These are phyloP conservation scores for Pichia norvegensis DNA, from an alignment of 1,139 yeast species.

Conservation along the genomic window DNA sequence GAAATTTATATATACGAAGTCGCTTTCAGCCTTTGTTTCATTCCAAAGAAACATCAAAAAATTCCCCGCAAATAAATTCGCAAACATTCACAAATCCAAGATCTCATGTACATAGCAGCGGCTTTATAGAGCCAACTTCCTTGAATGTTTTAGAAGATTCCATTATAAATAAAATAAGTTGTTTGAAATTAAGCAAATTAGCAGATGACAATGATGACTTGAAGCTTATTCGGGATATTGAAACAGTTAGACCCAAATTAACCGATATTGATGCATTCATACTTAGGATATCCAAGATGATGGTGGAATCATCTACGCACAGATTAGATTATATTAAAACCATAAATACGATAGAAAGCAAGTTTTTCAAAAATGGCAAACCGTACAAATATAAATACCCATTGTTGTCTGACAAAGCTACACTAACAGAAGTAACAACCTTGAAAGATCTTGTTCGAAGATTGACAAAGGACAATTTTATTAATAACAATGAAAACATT, in stretches of 20 bases:
- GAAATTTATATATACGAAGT: conserved; percentile 5
- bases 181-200: background rate
- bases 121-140: background rate
- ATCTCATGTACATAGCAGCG: background rate
- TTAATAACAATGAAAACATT: conserved; percentile 8
- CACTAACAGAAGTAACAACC: conserved; percentile 1
- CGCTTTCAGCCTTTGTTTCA: conserved; percentile 3
- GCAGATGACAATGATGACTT: background rate
- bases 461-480: conserved; percentile 3
- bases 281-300: background rate
- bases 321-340: background rate
- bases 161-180: too few relatives aligned
- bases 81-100: background rate
- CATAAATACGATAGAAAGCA: background rate
- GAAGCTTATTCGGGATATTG: background rate
- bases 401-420: conserved; percentile 1
- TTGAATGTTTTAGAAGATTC: background rate
- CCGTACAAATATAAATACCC: conserved; percentile 4
- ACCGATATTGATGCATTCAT: conserved; percentile 5
- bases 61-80: background rate
- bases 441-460: conserved; percentile 1
- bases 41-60: background rate
- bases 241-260: background rate
- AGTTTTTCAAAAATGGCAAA: background rate
- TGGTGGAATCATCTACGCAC: background rate